Base-by-base conservation (phyloP, 768 basidiomycete genomes). In the Mycena olivaceomarginata region DNA sequence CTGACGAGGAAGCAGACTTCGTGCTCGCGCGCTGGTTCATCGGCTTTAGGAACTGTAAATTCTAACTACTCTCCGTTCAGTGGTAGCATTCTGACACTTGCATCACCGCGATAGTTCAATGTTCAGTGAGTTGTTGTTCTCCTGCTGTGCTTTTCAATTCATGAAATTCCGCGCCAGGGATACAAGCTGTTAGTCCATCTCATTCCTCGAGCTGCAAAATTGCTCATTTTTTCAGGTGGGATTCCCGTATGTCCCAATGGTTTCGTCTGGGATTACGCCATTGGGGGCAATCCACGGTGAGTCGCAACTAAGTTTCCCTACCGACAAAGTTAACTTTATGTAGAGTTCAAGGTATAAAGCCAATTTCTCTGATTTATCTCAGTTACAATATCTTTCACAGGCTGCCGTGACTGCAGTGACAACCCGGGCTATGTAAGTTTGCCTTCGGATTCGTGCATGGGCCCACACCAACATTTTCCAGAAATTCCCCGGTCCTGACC, bases 191-290 rank as follows among this genome's bases (percentile, higher is more conserved):
- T 9, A 2, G 64, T 64, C 18, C 41, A 66, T 66, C 43, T 46
- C 22, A 10, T n/a, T 8, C 63, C 63, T 43, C 63, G 20, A n/a
- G 40, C 41, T 64, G 20, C 41, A 25, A n/a, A 22, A 22, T 56
- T 56, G 40, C 39, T 64, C 15, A 41, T 64, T 22, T 46, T 66
- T 41, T 46, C 43, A 66, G 64, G 64, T 46, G 64, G 64, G n/a
- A 66, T 66, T 25, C 64, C 64, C 3, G 43, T 31, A 31, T 66
- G 45, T n/a, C 43, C 11, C 43, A 15, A 66, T 46, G 64, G 64
- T 10, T 66, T 66, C 12, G 64, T 66, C 22, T 66, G 64, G 64
- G 64, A 66, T 46, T 66, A 66, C 15, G 64, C 64, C 4, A 66
- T 66, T 13, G 20, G 20, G 4, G 63, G 45, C 43, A 15, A 66